Base-by-base conservation (phyloP, 2,329 filamentous ascomycete species). In the Sporothrix schenckii region DNA sequence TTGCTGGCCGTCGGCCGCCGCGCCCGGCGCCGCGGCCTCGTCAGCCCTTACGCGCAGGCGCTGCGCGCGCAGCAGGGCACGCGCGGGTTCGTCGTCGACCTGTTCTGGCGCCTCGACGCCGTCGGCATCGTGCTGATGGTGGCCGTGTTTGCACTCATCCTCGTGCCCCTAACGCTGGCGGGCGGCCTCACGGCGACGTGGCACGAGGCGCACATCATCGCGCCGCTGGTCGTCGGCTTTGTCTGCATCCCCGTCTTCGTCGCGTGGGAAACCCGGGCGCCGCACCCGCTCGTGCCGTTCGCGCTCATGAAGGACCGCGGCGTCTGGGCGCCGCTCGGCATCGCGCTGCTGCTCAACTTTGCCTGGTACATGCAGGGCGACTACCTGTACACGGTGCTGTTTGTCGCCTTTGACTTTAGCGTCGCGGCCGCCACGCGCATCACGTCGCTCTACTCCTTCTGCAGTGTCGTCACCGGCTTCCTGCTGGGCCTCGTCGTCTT, bases 301-400 rank as follows among this genome's bases (percentile, higher is more conserved):
- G 70, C 80, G 69, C 80, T 89, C 1, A 81, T 91, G 75, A 87
- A 85, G 77, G 87, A 91, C 75, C 87, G 89, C 27, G 83, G 83
- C n/a, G 84, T 90, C 34, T 90, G 88, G 87, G 87, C 82, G 5
- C 83, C 88, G 4, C 78, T 91, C 41, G 87, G 85, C 3, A 88
- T 91, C 56, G 87, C 83, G 10, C 72, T 82, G 61, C 78, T 85
- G 74, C 81, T 88, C 75, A 87, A 86, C 79, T 86, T 85, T 75
- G 78, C 84, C 21, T 90, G 87, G 87, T 85, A 84, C 72, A 82
- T 89, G 78, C 88, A 91, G 77, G 86, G 85, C 27, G 86, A 89
- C 75, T 90, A 86, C 77, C 82, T 91, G 2, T 90, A 85, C 79
- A 88, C 88, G 0, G 84, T 90, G 1, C 83, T 91, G 1, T 77